Percentiles rank a stretch among this genome's conserved stretches.
phyloP scores from a whole-genome alignment of 768 basidiomycete species.

The Royoungia palumana region DNA sequence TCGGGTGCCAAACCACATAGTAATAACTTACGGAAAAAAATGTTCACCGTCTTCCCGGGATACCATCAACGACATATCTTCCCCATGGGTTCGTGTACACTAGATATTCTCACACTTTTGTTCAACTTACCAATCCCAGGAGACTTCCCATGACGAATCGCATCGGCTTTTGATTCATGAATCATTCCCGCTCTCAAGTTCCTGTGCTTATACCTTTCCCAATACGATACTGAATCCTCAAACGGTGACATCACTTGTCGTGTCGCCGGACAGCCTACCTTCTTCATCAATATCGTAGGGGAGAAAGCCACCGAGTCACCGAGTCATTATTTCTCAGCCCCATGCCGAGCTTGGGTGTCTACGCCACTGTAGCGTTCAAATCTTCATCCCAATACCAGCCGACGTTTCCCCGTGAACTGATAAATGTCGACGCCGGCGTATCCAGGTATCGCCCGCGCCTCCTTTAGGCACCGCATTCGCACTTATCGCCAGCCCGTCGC shows the following conservation, averaged over 20 bases:
- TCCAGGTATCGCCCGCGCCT: not conserved
- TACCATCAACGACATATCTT: not conserved
- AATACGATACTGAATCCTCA: not conserved
- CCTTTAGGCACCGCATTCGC: not conserved
- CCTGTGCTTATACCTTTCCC: not conserved
- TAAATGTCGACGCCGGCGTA: not conserved
- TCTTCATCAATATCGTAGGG: not conserved
- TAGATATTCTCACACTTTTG: conserved; percentile 18
- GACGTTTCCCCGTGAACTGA: not conserved
- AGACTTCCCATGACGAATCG: not conserved
- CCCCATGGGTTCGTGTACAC: not conserved
- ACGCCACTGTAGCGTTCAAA: not conserved
- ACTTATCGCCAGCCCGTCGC: not conserved
- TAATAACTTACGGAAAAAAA: conserved; percentile 4
- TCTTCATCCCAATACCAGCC: not conserved
- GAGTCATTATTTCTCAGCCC: not conserved
- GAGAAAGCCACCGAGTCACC: not conserved
- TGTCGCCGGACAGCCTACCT: conserved; percentile 5
- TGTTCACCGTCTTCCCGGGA: conserved; percentile 4
- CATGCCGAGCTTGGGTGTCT: not conserved
- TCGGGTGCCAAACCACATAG: not conserved
- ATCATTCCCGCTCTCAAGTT: not conserved
- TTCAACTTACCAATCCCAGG: conserved; percentile 17
- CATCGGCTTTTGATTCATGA: not conserved
- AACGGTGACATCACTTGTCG: conserved; percentile 2